Conservation (phyloP, 257 asterid genomes). For the Solanum medicagineum region DNA sequence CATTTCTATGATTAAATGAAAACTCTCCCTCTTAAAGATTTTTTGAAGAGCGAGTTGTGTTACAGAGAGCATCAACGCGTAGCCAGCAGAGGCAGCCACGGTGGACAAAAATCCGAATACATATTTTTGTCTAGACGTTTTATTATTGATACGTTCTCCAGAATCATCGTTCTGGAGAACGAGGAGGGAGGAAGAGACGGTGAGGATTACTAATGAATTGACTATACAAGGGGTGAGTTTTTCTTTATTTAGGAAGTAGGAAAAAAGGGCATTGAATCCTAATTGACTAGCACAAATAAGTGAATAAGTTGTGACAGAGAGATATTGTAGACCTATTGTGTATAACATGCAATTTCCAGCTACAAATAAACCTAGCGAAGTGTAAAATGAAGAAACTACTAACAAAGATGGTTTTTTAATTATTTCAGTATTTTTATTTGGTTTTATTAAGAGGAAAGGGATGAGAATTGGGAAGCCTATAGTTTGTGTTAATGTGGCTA, state of each 20-base stretch:
- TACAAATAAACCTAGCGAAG: conserved; percentile 21
- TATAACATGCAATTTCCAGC: conserved; percentile 23
- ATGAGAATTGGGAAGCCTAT: conserved; percentile 55
- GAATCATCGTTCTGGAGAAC: conserved; percentile 36
- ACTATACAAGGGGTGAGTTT: conserved; percentile 27
- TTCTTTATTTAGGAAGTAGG: conserved; percentile 33
- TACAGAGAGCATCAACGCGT: conserved; percentile 16
- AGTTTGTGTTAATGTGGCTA: conserved; percentile 47
- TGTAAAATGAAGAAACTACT: conserved; percentile 4
- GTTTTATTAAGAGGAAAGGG: conserved; percentile 37
- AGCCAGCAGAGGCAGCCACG: conserved; percentile 21
- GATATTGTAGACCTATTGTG: conserved; percentile 32
- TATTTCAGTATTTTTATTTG: background rate
- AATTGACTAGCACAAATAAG: conserved; percentile 39
- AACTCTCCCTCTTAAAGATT: conserved; percentile 31
- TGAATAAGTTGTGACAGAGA: conserved; percentile 45
- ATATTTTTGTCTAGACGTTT: background rate
- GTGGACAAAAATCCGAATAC: conserved; percentile 23
- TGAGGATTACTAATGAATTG: conserved; percentile 36
- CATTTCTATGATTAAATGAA: conserved; percentile 24
- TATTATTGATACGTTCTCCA: conserved; percentile 12
- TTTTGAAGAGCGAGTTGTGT: conserved; percentile 31
- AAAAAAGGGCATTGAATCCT: conserved; percentile 45
- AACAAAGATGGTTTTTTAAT: background rate
- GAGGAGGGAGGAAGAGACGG: conserved; percentile 45